Percentiles rank a stretch among this genome's conserved stretches.
These are phyloP conservation scores for Ilex paraguariensis DNA, from an alignment of 305 asterid species.

Conservation along the genomic window DNA sequence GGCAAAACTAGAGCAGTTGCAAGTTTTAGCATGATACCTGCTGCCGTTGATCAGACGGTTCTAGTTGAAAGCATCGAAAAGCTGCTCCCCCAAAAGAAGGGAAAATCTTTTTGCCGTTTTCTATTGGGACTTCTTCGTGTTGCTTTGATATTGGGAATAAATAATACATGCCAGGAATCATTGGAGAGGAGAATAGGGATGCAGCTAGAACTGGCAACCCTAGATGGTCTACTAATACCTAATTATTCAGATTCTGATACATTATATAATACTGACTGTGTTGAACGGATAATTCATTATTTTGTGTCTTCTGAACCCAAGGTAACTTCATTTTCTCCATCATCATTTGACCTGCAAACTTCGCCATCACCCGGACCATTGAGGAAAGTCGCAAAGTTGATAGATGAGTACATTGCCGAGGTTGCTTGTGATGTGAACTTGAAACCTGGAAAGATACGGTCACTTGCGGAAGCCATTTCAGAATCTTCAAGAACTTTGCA, in stretches of 20 bases:
- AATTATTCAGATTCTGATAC: constrained; percentile 85
- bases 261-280: constrained; percentile 73
- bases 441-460: constrained; percentile 70
- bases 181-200: constrained; percentile 74
- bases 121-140: constrained; percentile 78
- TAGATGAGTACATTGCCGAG: constrained; percentile 83
- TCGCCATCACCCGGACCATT: constrained; percentile 58
- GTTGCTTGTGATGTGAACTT: constrained; percentile 91
- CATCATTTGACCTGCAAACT: constrained; percentile 43
- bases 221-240: constrained; percentile 81
- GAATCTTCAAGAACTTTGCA: constrained; percentile 85
- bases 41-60: constrained; percentile 61
- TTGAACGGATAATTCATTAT: constrained; percentile 64
- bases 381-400: constrained; percentile 71
- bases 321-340: constrained; percentile 37
- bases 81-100: constrained; percentile 73
- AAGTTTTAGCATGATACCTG: constrained; percentile 85
- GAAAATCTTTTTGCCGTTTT: constrained; percentile 80
- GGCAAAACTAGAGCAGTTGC: constrained; percentile 59
- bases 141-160: constrained; percentile 74
- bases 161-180: constrained; percentile 47
- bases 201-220: constrained; percentile 81
- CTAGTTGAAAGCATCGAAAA: constrained; percentile 66
- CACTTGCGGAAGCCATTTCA: constrained; percentile 78
- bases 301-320: constrained; percentile 56